These are phyloP conservation scores for Orobanche coerulescens DNA, from an alignment of 257 asterid genomes.

Conservation along the genomic window DNA sequence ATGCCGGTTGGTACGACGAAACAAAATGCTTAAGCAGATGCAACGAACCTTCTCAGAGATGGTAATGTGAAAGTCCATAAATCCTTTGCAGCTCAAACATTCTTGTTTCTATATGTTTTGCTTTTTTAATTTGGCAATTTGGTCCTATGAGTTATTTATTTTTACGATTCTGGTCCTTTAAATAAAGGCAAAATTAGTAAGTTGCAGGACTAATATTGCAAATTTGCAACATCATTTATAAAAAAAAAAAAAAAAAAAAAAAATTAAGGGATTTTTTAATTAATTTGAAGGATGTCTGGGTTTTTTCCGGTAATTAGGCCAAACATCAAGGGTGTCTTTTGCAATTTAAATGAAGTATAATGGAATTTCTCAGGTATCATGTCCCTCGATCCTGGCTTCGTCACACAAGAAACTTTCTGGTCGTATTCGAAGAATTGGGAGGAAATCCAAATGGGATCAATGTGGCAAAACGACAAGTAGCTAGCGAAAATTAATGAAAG, in stretches of 20 bases:
- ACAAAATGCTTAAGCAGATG: conserved; percentile 73
- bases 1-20: conserved; percentile 66
- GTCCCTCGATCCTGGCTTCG: conserved; percentile 88
- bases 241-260: too few species aligned
- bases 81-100: not conserved
- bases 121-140: too few species aligned
- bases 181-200: too few species aligned
- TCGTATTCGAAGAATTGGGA: conserved; percentile 88
- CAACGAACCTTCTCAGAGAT: conserved; percentile 86
- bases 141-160: too few species aligned
- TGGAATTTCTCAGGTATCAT: conserved; percentile 55
- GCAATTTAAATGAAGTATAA: not conserved
- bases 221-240: too few species aligned
- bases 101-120: not conserved
- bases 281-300: not conserved
- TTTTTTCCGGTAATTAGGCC: too few species aligned
- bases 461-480: conserved; percentile 59
- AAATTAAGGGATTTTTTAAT: too few species aligned
- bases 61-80: conserved; percentile 38
- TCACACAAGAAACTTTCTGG: conserved; percentile 67
- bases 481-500: too few species aligned
- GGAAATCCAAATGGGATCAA: conserved; percentile 74
- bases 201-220: too few species aligned
- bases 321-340: not conserved
- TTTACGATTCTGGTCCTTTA: not conserved